A percentile compares a stretch with the other conserved stretches of the same genome.
Conservation (phyloP, 2,329 filamentous ascomycete genomes). For the Fusarium transvaalense region DNA sequence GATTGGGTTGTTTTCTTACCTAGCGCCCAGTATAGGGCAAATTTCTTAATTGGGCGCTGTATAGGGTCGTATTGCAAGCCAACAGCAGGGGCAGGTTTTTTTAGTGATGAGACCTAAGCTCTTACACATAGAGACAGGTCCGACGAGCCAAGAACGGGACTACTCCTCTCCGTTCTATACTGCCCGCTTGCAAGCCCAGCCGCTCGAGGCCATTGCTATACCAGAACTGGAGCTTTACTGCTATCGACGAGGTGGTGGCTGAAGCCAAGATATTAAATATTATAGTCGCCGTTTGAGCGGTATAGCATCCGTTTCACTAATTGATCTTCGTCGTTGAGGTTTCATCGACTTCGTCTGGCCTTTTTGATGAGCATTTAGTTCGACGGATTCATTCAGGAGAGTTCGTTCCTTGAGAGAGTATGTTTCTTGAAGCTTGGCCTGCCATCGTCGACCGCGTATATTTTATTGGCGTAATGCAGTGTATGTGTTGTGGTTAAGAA, state of each 20-base stretch:
- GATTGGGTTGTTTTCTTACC: constrained; percentile 11
- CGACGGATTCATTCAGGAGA: neutral
- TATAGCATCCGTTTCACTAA: constrained; percentile 30
- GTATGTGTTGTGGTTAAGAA: neutral
- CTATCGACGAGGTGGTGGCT: neutral
- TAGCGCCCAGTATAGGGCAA: constrained; percentile 32
- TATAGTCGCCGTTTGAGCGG: constrained; percentile 26
- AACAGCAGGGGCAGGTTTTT: constrained; percentile 6
- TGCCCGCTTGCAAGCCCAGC: neutral
- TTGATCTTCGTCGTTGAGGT: constrained; percentile 25
- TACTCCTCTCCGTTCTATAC: constrained; percentile 25
- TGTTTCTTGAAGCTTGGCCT: neutral
- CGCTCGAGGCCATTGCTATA: neutral
- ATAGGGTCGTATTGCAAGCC: constrained; percentile 25
- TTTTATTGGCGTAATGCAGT: neutral
- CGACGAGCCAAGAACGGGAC: constrained; percentile 40
- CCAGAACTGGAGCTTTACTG: neutral
- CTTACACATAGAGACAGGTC: constrained; percentile 31
- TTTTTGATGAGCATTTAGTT: neutral
- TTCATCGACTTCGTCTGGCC: constrained; percentile 16
- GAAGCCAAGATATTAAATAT: constrained; percentile 26
- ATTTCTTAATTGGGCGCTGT: constrained; percentile 17
- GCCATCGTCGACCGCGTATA: neutral
- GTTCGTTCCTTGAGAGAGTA: neutral
- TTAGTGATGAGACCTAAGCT: constrained; percentile 36